Conservation (phyloP, 148 eudicot genomes). For the Vaccinium myrtillus region DNA sequence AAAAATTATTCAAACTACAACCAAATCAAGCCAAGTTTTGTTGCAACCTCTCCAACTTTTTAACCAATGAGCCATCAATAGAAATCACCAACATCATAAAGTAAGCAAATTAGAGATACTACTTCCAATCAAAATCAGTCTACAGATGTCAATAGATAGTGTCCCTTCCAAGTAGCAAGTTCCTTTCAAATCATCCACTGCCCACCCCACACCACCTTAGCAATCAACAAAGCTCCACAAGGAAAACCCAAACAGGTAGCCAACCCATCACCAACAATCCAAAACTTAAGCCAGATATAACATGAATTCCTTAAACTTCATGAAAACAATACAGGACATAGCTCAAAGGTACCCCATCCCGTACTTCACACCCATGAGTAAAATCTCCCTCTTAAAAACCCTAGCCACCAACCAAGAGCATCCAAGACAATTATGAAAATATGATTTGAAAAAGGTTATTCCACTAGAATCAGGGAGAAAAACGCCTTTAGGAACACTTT, state of each 20-base stretch:
- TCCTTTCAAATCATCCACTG: neutral
- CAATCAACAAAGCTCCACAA: neutral
- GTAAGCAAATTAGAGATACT: neutral
- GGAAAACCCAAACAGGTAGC: neutral
- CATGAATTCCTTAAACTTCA: neutral
- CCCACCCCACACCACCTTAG: neutral
- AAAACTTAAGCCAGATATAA: neutral
- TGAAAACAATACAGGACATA: neutral
- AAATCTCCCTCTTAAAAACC: neutral
- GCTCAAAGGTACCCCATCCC: neutral
- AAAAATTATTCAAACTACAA: neutral
- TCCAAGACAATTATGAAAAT: neutral
- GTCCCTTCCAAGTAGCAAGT: neutral
- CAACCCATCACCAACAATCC: neutral
- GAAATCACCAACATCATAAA: neutral
- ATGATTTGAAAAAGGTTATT: neutral
- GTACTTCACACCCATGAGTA: neutral
- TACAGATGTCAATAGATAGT: neutral
- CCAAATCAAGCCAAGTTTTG: neutral
- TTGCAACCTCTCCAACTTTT: neutral
- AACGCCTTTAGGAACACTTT: neutral
- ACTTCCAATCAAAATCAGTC: neutral
- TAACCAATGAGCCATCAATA: neutral
- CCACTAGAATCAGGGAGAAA: neutral
- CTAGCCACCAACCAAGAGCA: neutral